These are phyloP conservation scores for Monosporascus cannonballus DNA, from an alignment of 2,329 filamentous ascomycete species.

Conservation along the genomic window DNA sequence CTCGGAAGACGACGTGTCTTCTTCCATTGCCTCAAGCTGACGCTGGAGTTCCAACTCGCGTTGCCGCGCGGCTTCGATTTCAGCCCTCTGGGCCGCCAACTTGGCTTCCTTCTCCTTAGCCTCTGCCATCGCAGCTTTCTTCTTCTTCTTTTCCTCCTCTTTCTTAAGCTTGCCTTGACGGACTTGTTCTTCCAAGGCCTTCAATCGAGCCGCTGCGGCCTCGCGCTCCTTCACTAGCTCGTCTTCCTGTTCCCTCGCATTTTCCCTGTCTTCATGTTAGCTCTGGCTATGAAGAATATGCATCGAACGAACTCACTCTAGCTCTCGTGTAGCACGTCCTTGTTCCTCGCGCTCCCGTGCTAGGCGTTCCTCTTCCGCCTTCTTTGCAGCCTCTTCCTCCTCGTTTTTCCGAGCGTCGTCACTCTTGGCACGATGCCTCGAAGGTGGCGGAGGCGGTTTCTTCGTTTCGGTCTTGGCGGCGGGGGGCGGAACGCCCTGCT, in stretches of 20 bases:
- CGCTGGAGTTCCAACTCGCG: conserved; percentile 83
- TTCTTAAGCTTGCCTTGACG: conserved; percentile 91
- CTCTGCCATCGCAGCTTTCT: conserved; percentile 81
- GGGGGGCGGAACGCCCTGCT: conserved; percentile 60
- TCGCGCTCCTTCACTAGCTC: conserved; percentile 76
- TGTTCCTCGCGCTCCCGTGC: conserved; percentile 71
- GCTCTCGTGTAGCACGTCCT: conserved; percentile 62
- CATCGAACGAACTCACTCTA: conserved; percentile 65
- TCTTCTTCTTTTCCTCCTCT: conserved; percentile 88
- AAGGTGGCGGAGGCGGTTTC: conserved; percentile 72
- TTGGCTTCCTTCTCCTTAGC: conserved; percentile 83
- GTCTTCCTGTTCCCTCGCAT: conserved; percentile 69
- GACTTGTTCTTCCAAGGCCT: conserved; percentile 89
- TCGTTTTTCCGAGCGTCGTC: conserved; percentile 40
- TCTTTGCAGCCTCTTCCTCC: conserved; percentile 50
- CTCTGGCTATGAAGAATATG: background rate
- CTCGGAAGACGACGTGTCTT: conserved; percentile 71
- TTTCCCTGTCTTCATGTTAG: conserved; percentile 49
- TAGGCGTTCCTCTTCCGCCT: conserved; percentile 60
- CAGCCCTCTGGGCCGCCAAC: conserved; percentile 77
- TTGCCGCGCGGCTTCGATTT: conserved; percentile 87
- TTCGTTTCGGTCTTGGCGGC: conserved; percentile 44
- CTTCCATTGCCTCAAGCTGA: conserved; percentile 71
- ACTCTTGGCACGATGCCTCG: conserved; percentile 61
- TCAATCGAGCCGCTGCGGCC: conserved; percentile 75